Evolutionary conservation across 2,329 filamentous ascomycete species (phyloP).

Genomic region (Bisporella sp.): DNA sequence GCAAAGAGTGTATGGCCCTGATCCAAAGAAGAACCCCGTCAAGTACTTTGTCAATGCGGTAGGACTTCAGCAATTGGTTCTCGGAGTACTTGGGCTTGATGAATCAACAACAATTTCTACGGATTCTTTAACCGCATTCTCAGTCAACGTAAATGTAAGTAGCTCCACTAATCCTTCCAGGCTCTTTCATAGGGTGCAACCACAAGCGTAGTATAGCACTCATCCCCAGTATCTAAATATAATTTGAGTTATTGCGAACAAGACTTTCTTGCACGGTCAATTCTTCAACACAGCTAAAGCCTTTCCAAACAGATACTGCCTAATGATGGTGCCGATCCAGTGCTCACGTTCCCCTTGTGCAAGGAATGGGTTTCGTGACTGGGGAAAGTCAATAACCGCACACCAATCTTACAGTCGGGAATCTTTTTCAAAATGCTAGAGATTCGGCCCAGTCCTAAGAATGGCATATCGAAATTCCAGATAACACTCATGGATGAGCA

Average conservation of each 20-base stretch:
- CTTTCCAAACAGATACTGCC: too few species aligned
- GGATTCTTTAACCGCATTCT: constrained; percentile 50
- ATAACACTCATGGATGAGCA: constrained; percentile 43
- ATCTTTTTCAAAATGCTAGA: constrained; percentile 50
- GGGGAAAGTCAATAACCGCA: constrained; percentile 65
- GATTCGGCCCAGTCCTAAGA: too few species aligned
- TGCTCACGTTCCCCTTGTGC: constrained; percentile 60
- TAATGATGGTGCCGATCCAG: too few species aligned
- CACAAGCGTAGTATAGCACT: background rate
- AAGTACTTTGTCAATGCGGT: constrained; percentile 76
- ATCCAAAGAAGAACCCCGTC: constrained; percentile 47
- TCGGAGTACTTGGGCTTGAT: constrained; percentile 72
- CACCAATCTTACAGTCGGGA: constrained; percentile 66
- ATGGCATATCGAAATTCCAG: too few species aligned
- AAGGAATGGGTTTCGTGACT: constrained; percentile 86
- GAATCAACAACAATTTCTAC: constrained; percentile 48
- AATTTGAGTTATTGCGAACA: too few species aligned
- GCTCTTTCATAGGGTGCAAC: background rate
- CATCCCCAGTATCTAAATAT: background rate
- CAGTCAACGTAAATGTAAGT: constrained; percentile 50
- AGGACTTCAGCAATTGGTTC: constrained; percentile 70
- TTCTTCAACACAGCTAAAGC: too few species aligned
- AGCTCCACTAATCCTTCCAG: background rate
- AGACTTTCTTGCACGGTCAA: too few species aligned
- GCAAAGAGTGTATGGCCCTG: constrained; percentile 61